Evolutionary conservation across 257 asterid species (phyloP), one percentile per base, ranked within the genome.

Genomic region (Fraxinus anomala): DNA sequence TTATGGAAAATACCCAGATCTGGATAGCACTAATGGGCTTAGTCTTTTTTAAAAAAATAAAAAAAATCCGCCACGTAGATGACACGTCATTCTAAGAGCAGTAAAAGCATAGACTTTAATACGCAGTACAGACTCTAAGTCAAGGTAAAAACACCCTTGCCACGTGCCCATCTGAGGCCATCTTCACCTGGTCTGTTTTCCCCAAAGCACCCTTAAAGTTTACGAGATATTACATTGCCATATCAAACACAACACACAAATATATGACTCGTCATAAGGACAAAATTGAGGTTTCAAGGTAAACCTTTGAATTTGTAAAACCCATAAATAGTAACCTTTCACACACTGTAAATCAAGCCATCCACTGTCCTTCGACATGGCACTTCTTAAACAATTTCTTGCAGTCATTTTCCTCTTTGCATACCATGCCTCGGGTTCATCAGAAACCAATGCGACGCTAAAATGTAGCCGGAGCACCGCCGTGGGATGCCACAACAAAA

Each of bases 401-500:
- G 12, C 31, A 5, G 21, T 76, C 59, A 0, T 42, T 14, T 36
- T 73, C 70, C 10, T 68, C 10, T 34, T 36, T 19, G 5, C 80
- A 37, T n/a, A 51, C 0, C 65, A 61, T 67, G 47, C 75, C 16
- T 51, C 65, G 3, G 63, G 28, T 4, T 26, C 51, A 24, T 11
- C 72, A 9, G 67, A 59, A 69, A 16, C 59, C 42, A 23, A 72
- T 40, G 5, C 31, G 10, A 26, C 49, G 6, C 51, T 17, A 23
- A 34, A 3, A 36, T 59, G 13, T 2, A 19, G 3, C 21, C 76
- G 7, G 36, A 70, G 70, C 81, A 85, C 75, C 36, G 36, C 78
- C 49, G 81, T 4, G 31, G 69, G 54, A 1, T 84, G 87, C 73
- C 78, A 37, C 47, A 23, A 76, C 80, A 76, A 42, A 14, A 10